These are phyloP conservation scores for Sclerotinia minor DNA, from an alignment of 2,329 filamentous ascomycete genomes.

Conservation along the genomic window DNA sequence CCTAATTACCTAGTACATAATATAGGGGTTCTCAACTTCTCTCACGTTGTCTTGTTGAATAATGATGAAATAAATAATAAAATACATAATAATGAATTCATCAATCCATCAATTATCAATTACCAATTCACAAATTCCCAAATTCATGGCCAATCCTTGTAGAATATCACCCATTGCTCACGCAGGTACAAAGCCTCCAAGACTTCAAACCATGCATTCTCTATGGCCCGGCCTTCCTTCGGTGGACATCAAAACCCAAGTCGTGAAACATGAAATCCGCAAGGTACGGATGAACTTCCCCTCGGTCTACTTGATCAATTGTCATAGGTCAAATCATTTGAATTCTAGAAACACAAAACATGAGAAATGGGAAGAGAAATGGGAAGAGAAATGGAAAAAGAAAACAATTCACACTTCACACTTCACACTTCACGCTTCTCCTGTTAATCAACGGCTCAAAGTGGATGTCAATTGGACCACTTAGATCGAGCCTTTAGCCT, in stretches of 20 bases:
- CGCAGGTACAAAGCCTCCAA: background rate
- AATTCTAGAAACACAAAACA: too few species aligned
- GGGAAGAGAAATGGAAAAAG: background rate
- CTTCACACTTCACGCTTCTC: background rate
- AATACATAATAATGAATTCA: too few species aligned
- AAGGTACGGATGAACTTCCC: slow-evolving; percentile 15
- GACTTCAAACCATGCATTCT: slow-evolving; percentile 19
- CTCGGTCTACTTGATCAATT: background rate
- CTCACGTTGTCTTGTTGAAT: too few species aligned
- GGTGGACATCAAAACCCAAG: slow-evolving; percentile 19
- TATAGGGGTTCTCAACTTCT: slow-evolving; percentile 19
- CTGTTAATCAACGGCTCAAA: background rate
- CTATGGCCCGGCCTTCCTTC: slow-evolving; percentile 20
- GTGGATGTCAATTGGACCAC: background rate
- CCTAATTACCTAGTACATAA: background rate
- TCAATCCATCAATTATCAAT: too few species aligned
- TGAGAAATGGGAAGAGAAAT: too few species aligned
- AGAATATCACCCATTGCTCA: background rate
- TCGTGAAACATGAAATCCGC: slow-evolving; percentile 17
- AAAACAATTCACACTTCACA: background rate
- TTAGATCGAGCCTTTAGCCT: slow-evolving; percentile 1
- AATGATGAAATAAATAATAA: too few species aligned
- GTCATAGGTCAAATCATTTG: slow-evolving; percentile 22
- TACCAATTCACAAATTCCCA: too few species aligned
- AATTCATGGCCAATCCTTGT: background rate